Percentiles rank a stretch among this genome's conserved stretches.
These are phyloP conservation scores for Adansonia gregorii DNA, from an alignment of 441 rosid species.

Conservation along the genomic window DNA sequence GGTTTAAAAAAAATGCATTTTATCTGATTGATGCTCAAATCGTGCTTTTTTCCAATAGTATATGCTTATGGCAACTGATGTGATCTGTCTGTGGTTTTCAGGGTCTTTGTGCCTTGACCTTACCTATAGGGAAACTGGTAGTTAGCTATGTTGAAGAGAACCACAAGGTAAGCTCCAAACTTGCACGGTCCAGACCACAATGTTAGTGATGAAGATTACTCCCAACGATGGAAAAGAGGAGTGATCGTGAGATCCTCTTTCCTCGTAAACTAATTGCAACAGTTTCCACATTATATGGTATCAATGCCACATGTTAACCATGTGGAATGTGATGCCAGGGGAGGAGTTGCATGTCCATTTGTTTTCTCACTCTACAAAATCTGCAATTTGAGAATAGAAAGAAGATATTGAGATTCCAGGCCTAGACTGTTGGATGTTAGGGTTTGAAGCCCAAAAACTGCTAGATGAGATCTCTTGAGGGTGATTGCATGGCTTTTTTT, in stretches of 20 bases:
- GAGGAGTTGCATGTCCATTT: background rate
- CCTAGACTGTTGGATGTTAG: background rate
- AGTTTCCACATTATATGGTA: background rate
- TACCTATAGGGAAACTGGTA: constrained; percentile 66
- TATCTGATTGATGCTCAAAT: background rate
- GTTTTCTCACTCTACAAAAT: background rate
- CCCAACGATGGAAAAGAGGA: background rate
- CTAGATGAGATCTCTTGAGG: too few species aligned
- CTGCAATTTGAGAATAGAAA: background rate
- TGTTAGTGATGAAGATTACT: background rate
- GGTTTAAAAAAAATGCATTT: background rate
- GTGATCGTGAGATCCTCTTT: background rate
- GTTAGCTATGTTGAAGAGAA: constrained; percentile 68
- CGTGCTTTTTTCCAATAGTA: background rate
- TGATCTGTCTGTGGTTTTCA: constrained; percentile 34
- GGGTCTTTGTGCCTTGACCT: constrained; percentile 70
- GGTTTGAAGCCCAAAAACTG: background rate
- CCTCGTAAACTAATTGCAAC: background rate
- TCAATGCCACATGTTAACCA: background rate
- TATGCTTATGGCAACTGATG: background rate
- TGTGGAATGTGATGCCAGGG: background rate
- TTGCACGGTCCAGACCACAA: background rate
- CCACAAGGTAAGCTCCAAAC: constrained; percentile 54
- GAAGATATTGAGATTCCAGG: background rate
- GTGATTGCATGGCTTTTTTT: too few species aligned